Evolutionary conservation across 169 alveolate genomes (phyloP).

Genomic region (Plasmodium coatneyi): DNA sequence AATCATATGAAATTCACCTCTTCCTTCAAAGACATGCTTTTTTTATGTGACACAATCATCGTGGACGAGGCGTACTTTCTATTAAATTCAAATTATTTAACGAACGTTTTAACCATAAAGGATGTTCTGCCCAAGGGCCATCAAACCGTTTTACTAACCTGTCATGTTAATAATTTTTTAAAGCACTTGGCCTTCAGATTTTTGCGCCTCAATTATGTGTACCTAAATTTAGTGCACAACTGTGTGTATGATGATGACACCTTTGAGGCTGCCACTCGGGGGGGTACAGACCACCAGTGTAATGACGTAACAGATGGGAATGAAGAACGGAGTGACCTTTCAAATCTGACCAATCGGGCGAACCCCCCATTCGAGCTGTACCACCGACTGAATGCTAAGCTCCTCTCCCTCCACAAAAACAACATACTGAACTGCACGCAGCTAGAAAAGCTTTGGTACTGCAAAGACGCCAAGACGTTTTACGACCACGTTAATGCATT

Average conservation of each 20-base stretch:
- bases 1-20: conserved; percentile 31
- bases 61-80: conserved; percentile 71
- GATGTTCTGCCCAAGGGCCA: conserved; percentile 62
- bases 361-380: conserved; percentile 1
- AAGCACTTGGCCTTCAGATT: conserved; percentile 59
- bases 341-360: background rate
- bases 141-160: conserved; percentile 60
- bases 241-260: conserved; percentile 30
- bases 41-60: conserved; percentile 69
- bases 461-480: conserved; percentile 47
- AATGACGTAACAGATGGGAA: background rate
- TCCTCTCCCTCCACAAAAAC: conserved; percentile 6
- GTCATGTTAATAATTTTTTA: conserved; percentile 59
- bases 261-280: background rate
- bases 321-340: background rate
- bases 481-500: conserved; percentile 19
- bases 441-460: conserved; percentile 28
- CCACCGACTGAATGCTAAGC: conserved; percentile 14
- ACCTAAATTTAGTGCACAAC: conserved; percentile 63
- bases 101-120: conserved; percentile 53
- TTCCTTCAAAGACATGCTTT: conserved; percentile 14
- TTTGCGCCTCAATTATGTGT: conserved; percentile 56
- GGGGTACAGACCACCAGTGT: conserved; percentile 4
- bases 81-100: conserved; percentile 33
- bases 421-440: conserved; percentile 43